phyloP scores from a whole-genome alignment of 2,329 filamentous ascomycete genomes.

The Microcera coccophila region DNA sequence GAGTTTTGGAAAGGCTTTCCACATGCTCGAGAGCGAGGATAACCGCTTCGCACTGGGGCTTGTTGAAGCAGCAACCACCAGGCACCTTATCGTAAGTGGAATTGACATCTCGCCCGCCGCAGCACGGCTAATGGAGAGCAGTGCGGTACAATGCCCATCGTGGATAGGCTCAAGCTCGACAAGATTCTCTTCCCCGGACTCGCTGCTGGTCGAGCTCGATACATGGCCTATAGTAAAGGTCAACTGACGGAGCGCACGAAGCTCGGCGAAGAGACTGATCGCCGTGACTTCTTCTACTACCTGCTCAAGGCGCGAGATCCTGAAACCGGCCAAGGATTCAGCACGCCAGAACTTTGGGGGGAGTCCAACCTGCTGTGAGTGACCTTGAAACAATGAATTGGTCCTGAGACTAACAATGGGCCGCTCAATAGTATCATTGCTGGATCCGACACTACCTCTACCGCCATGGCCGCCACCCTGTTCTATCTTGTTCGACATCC shows the following conservation, averaged over 20 bases:
- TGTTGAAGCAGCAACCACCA: constrained; percentile 63
- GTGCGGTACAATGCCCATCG: constrained; percentile 68
- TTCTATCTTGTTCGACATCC: constrained; percentile 59
- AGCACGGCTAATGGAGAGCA: constrained; percentile 28
- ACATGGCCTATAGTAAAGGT: constrained; percentile 66
- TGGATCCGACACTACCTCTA: constrained; percentile 69
- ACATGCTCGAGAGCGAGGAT: constrained; percentile 55
- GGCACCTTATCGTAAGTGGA: constrained; percentile 62
- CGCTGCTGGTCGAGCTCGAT: constrained; percentile 62
- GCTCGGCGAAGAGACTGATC: constrained; percentile 61
- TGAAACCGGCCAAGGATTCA: constrained; percentile 64
- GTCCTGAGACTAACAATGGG: background rate
- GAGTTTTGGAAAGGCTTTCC: constrained; percentile 59
- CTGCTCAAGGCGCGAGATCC: constrained; percentile 68
- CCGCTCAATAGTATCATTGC: constrained; percentile 57
- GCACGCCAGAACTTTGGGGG: constrained; percentile 63
- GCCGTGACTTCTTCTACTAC: constrained; percentile 73
- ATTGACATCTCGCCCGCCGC: background rate
- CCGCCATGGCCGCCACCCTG: constrained; percentile 59
- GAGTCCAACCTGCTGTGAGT: constrained; percentile 64
- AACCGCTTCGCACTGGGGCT: constrained; percentile 65
- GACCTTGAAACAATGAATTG: background rate
- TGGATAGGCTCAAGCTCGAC: constrained; percentile 63
- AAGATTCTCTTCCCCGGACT: constrained; percentile 64
- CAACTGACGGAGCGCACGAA: constrained; percentile 65